phyloP scores from a whole-genome alignment of 2,329 filamentous ascomycete species.

The Fonsecaea multimorphosa region DNA sequence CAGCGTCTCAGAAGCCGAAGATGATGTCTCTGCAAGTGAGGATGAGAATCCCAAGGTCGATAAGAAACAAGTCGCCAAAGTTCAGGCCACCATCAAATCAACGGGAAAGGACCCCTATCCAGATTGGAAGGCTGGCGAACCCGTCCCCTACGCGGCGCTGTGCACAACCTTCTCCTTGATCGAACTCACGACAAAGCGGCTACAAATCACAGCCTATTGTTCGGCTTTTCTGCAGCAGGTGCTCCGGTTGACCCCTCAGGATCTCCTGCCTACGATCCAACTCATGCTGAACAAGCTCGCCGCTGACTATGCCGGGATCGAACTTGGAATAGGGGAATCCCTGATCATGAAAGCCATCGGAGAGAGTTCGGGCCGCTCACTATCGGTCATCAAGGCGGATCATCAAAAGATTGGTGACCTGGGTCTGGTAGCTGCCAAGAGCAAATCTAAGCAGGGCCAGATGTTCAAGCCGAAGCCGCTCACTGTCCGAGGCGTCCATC shows the following conservation, averaged over 20 bases:
- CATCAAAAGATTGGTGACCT: slow-evolving; percentile 97
- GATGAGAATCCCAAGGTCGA: slow-evolving; percentile 72
- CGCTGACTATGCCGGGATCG: slow-evolving; percentile 93
- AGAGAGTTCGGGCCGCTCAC: slow-evolving; percentile 85
- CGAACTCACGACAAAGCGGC: slow-evolving; percentile 89
- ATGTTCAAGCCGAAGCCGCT: slow-evolving; percentile 98
- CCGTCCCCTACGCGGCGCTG: slow-evolving; percentile 91
- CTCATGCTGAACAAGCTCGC: slow-evolving; percentile 99
- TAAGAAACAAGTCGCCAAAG: slow-evolving; percentile 77
- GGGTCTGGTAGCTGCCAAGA: slow-evolving; percentile 93
- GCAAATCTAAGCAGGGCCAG: slow-evolving; percentile 89
- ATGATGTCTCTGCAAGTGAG: slow-evolving; percentile 53
- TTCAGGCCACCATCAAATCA: slow-evolving; percentile 75
- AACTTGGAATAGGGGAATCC: slow-evolving; percentile 97
- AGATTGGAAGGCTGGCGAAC: slow-evolving; percentile 87
- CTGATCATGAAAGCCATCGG: slow-evolving; percentile 99
- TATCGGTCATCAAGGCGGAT: slow-evolving; percentile 90
- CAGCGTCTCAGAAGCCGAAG: slow-evolving; percentile 44
- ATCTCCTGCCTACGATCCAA: slow-evolving; percentile 84
- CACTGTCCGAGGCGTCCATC: slow-evolving; percentile 84
- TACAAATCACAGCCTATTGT: slow-evolving; percentile 88
- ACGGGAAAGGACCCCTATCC: slow-evolving; percentile 82
- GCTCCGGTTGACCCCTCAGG: slow-evolving; percentile 84
- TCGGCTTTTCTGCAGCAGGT: slow-evolving; percentile 91
- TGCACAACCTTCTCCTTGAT: slow-evolving; percentile 94